phyloP scores from a whole-genome alignment of 2,329 filamentous ascomycete species.

The Lasiodiplodia citricola region DNA sequence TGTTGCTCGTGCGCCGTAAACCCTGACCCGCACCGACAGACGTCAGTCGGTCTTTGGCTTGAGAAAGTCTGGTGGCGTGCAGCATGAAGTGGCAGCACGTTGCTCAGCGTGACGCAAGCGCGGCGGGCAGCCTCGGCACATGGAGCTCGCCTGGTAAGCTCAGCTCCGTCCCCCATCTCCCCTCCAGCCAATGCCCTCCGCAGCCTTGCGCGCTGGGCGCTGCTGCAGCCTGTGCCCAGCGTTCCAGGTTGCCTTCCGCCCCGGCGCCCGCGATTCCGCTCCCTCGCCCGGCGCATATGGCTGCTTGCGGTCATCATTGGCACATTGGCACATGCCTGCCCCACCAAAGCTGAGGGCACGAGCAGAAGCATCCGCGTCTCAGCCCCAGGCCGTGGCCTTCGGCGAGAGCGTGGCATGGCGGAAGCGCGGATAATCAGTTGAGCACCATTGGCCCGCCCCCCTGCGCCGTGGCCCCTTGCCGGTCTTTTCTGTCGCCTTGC shows the following conservation, averaged over 20 bases:
- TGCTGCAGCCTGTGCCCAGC: neutral
- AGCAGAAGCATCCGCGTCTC: neutral
- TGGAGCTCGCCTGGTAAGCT: neutral
- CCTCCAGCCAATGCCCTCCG: neutral
- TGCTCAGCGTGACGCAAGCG: neutral
- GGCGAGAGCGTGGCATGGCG: neutral
- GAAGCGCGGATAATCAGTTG: neutral
- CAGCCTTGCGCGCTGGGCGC: slow-evolving; percentile 6
- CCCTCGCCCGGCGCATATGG: neutral
- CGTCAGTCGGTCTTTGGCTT: neutral
- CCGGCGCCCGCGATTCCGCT: neutral
- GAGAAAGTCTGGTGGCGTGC: neutral
- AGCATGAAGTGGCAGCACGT: neutral
- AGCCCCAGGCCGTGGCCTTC: slow-evolving; percentile 9
- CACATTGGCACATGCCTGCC: neutral
- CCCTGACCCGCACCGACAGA: neutral
- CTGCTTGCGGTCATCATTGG: neutral
- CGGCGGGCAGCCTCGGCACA: slow-evolving; percentile 2
- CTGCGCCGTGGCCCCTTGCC: slow-evolving; percentile 6
- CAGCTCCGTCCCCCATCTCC: neutral
- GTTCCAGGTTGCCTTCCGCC: neutral
- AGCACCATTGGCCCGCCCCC: slow-evolving; percentile 8
- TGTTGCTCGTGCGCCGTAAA: neutral
- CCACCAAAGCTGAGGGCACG: slow-evolving; percentile 5
- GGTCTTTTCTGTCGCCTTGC: neutral